A percentile compares a stretch with the other conserved stretches of the same genome.
phyloP scores from a whole-genome alignment of 2,329 filamentous ascomycete genomes.

The Aspergillus carbonarius region DNA sequence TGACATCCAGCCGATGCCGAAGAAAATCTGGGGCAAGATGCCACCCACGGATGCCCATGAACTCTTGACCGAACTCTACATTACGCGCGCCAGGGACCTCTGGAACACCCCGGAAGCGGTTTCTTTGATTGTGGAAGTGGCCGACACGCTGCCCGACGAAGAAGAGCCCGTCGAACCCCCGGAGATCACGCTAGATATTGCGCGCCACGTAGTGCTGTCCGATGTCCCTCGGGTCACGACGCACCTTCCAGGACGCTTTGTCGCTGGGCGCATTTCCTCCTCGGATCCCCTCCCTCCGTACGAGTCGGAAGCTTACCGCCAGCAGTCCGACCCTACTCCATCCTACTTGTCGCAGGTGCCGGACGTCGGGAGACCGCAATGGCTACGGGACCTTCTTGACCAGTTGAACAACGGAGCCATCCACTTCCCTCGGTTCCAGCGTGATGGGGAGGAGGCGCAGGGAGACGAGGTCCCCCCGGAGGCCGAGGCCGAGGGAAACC shows the following conservation, averaged over 20 bases:
- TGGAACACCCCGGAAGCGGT: constrained; percentile 79
- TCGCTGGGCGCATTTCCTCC: constrained; percentile 65
- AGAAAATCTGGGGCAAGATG: constrained; percentile 76
- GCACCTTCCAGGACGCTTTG: constrained; percentile 65
- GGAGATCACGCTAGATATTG: constrained; percentile 57
- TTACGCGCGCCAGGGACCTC: constrained; percentile 72
- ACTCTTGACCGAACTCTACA: constrained; percentile 73
- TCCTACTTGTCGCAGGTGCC: constrained; percentile 33
- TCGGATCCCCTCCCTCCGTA: constrained; percentile 80
- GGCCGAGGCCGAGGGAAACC: constrained; percentile 13
- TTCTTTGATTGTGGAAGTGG: constrained; percentile 67
- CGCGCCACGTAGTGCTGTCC: constrained; percentile 75
- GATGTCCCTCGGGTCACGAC: constrained; percentile 70
- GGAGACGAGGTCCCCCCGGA: constrained; percentile 12
- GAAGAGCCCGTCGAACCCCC: constrained; percentile 46
- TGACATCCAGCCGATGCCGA: constrained; percentile 71
- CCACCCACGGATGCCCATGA: constrained; percentile 64
- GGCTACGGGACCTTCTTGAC: constrained; percentile 37
- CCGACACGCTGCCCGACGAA: constrained; percentile 52
- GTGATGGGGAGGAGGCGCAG: constrained; percentile 19
- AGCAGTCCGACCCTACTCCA: constrained; percentile 36
- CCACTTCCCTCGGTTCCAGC: constrained; percentile 25
- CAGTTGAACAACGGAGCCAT: constrained; percentile 36
- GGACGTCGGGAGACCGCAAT: constrained; percentile 34
- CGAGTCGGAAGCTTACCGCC: constrained; percentile 41